These are phyloP conservation scores for Pestalotiopsis sp. DNA, from an alignment of 2,329 filamentous ascomycete species.

Conservation along the genomic window DNA sequence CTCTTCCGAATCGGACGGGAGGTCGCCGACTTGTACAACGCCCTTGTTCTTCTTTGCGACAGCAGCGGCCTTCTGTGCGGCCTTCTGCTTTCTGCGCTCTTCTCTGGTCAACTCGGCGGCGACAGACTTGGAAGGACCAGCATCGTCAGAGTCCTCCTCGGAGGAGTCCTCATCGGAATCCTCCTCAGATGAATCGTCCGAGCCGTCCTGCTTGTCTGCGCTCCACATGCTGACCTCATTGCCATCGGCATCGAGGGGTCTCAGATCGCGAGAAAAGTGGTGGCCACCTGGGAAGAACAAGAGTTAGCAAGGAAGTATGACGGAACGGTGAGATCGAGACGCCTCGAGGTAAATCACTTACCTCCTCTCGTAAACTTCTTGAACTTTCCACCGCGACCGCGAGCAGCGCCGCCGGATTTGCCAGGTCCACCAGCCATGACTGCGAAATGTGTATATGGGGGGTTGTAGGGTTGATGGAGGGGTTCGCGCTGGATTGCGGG, in stretches of 20 bases:
- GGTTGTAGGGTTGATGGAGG: constrained; percentile 8
- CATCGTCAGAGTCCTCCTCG: constrained; percentile 49
- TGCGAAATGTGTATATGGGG: background rate
- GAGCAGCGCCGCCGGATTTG: constrained; percentile 50
- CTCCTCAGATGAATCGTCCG: constrained; percentile 43
- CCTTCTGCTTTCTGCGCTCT: constrained; percentile 82
- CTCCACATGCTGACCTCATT: constrained; percentile 89
- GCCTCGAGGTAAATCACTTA: constrained; percentile 39
- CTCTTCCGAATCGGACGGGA: constrained; percentile 71
- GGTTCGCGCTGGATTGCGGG: constrained; percentile 11
- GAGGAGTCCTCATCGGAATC: constrained; percentile 55
- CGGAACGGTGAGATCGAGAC: background rate
- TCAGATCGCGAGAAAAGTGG: constrained; percentile 89
- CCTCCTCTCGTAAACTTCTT: constrained; percentile 92
- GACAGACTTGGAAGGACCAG: constrained; percentile 43
- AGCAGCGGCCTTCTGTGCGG: constrained; percentile 88
- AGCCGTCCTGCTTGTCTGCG: constrained; percentile 51
- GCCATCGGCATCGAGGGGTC: constrained; percentile 85
- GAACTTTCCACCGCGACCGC: constrained; percentile 90
- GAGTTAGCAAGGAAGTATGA: constrained; percentile 2
- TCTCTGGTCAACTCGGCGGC: constrained; percentile 70
- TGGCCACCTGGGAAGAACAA: constrained; percentile 69
- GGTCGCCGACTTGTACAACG: constrained; percentile 77
- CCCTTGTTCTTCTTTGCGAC: constrained; percentile 73
- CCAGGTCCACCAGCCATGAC: constrained; percentile 41